Evolutionary conservation across 1,284 basidiomycete species (phyloP).

Genomic region (Fomitopsis schrenkii): DNA sequence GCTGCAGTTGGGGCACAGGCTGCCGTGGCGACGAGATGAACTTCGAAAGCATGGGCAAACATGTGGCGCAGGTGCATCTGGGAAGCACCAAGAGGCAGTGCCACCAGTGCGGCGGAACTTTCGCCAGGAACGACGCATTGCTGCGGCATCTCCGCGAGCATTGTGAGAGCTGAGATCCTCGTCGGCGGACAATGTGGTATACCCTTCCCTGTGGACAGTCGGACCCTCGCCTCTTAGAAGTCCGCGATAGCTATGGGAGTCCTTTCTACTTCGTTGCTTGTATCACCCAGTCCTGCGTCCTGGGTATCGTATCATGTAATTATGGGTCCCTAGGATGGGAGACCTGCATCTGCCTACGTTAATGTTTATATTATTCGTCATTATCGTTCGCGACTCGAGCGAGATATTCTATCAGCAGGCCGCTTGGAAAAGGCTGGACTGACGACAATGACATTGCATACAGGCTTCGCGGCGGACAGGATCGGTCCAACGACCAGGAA

Average conservation of each 20-base stretch:
- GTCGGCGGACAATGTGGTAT: not conserved
- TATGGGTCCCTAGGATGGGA: no score
- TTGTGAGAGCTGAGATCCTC: not conserved
- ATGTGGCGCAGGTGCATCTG: conserved; percentile 6
- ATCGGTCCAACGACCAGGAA: not conserved
- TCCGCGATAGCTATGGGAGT: no score
- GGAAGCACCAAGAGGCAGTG: not conserved
- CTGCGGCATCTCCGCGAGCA: conserved; percentile 5
- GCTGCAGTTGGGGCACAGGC: not conserved
- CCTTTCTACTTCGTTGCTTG: no score
- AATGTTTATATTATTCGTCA: not conserved
- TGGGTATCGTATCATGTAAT: no score
- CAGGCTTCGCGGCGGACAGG: not conserved
- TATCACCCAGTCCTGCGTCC: no score
- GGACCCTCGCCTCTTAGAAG: no score
- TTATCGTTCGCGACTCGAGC: not conserved
- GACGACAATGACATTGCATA: no score
- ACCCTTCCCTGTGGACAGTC: no score
- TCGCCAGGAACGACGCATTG: conserved; percentile 6
- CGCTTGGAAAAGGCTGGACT: no score
- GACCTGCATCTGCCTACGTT: no score
- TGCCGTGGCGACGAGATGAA: conserved; percentile 2
- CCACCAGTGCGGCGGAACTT: not conserved
- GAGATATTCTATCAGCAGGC: not conserved
- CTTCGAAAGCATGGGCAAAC: conserved; percentile 5